A percentile compares a stretch with the other conserved stretches of the same genome.
Conservation (phyloP, 306 rosid genomes). For the Mimosa bimucronata region DNA sequence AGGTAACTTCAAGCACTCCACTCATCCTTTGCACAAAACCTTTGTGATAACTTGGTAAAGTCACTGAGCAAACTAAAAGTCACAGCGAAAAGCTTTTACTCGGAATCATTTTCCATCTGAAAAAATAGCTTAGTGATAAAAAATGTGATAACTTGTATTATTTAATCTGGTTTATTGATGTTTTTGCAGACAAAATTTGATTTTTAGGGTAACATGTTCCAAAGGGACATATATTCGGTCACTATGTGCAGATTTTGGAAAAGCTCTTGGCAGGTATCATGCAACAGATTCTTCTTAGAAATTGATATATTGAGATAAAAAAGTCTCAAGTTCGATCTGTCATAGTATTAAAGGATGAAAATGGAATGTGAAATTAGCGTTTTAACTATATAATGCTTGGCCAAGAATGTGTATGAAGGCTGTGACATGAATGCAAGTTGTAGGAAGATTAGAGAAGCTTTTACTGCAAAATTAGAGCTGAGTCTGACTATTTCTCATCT, state of each 20-base stretch:
- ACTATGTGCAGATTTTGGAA: constrained; percentile 91
- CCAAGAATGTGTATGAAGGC: not conserved
- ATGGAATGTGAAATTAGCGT: not conserved
- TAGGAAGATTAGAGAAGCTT: constrained; percentile 23
- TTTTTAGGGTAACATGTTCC: constrained; percentile 86
- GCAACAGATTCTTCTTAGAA: constrained; percentile 13
- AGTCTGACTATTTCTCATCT: constrained; percentile 24
- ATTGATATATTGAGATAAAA: not conserved
- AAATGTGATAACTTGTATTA: not conserved
- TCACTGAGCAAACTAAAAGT: not conserved
- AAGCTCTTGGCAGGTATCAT: constrained; percentile 87
- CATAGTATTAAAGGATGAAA: not conserved
- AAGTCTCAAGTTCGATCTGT: not conserved
- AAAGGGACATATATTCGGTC: constrained; percentile 96
- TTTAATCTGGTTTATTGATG: constrained; percentile 17
- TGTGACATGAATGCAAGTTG: not conserved
- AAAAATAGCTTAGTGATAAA: too few species aligned
- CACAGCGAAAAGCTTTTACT: not conserved
- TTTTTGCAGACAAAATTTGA: constrained; percentile 83
- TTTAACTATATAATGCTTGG: not conserved
- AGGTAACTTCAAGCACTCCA: constrained; percentile 51
- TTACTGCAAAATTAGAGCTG: constrained; percentile 22
- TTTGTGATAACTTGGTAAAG: not conserved
- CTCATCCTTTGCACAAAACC: not conserved
- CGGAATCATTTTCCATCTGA: constrained; percentile 18